Conservation (phyloP, 2,329 filamentous ascomycete genomes). For the Coniochaeta hoffmannii region DNA sequence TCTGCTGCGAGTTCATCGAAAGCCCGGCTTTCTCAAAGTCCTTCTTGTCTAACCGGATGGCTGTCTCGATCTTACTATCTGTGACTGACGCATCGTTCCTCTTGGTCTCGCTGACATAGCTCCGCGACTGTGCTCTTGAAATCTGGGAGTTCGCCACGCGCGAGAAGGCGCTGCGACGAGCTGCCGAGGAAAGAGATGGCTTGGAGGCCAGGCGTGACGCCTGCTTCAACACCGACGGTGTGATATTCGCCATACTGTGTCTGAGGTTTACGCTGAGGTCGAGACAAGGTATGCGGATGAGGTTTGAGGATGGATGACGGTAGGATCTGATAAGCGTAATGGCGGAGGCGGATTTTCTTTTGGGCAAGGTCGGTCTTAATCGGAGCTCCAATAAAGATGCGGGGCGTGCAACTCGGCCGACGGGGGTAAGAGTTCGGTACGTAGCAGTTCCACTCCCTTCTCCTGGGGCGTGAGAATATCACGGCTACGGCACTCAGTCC, state of each 20-base stretch:
- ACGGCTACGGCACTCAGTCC: not conserved
- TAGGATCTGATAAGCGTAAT: not conserved
- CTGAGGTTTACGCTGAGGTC: not conserved
- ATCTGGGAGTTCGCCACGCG: constrained; percentile 21
- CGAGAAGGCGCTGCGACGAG: constrained; percentile 21
- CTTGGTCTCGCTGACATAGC: constrained; percentile 80
- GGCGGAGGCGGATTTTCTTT: not conserved
- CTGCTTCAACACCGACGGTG: constrained; percentile 67
- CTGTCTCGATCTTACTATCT: constrained; percentile 72
- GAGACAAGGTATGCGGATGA: not conserved
- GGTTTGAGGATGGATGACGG: not conserved
- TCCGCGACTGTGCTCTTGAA: constrained; percentile 34
- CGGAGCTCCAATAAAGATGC: not conserved
- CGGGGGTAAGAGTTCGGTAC: not conserved
- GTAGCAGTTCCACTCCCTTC: too few species aligned
- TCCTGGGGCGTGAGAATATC: not conserved
- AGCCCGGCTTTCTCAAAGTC: constrained; percentile 64
- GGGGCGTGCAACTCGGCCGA: not conserved
- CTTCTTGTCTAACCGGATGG: constrained; percentile 81
- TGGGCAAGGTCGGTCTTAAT: not conserved
- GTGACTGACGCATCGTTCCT: constrained; percentile 75
- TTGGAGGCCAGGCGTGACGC: constrained; percentile 52
- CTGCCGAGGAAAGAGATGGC: constrained; percentile 27
- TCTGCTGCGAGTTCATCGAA: constrained; percentile 34
- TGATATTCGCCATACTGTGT: constrained; percentile 51